Percentiles rank a stretch among this genome's conserved stretches.
Conservation (phyloP, 495 filamentous ascomycete genomes). For the Daldinia concentrica region DNA sequence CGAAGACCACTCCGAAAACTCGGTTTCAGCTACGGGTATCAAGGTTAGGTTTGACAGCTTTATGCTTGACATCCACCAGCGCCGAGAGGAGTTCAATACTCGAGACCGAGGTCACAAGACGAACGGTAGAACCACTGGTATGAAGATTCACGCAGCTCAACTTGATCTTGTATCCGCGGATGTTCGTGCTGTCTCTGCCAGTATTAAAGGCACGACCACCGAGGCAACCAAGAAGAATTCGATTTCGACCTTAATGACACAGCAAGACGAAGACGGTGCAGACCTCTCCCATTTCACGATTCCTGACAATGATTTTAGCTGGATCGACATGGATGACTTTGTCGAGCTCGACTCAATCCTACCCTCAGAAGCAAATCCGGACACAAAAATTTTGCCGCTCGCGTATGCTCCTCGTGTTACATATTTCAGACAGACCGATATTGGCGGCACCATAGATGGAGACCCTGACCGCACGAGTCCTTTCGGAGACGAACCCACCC, state of each 20-base stretch:
- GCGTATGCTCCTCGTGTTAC: constrained; percentile 94
- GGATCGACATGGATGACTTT: constrained; percentile 99
- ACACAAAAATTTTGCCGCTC: constrained; percentile 91
- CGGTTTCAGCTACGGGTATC: constrained; percentile 89
- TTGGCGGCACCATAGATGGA: constrained; percentile 70
- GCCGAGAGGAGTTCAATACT: constrained; percentile 89
- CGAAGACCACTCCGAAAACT: constrained; percentile 81
- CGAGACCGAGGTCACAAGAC: constrained; percentile 75
- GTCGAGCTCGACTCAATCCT: constrained; percentile 97
- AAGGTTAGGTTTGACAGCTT: constrained; percentile 95
- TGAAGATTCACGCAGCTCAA: constrained; percentile 94
- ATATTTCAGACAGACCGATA: constrained; percentile 97
- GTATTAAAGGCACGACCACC: constrained; percentile 77
- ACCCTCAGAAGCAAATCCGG: constrained; percentile 87
- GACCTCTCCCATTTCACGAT: constrained; percentile 93
- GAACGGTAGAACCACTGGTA: constrained; percentile 81
- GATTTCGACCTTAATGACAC: constrained; percentile 55
- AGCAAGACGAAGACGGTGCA: constrained; percentile 57
- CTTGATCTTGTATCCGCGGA: constrained; percentile 93
- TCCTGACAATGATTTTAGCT: constrained; percentile 90
- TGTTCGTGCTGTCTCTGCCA: constrained; percentile 91
- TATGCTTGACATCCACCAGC: constrained; percentile 94
- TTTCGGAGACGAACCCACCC: constrained; percentile 91
- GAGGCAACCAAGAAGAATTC: constrained; percentile 76
- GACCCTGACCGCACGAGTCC: constrained; percentile 79